Evolutionary conservation across 2,329 filamentous ascomycete genomes (phyloP), one percentile per base, ranked within the genome.

Genomic region (Pseudogymnoascus sp.): DNA sequence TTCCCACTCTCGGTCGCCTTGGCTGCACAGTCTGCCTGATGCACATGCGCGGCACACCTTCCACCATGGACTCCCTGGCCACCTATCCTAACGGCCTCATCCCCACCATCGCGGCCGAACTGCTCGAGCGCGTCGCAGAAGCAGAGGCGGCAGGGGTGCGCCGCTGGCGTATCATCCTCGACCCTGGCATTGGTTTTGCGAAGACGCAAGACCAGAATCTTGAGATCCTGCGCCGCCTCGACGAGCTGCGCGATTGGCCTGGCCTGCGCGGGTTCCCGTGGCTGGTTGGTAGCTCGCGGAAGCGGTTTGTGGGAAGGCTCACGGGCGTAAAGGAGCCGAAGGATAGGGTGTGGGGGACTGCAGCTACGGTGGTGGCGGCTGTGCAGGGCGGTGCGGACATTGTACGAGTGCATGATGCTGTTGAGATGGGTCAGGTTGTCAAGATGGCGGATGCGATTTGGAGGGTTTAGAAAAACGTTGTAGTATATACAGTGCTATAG

Each of bases 401-500:
- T 62, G 87, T 97, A 50, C 81, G 94, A 59, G 91, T 99, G 41
- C 94, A 99, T 75, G 93, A 97, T 76, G 89, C 92, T 12, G 75
- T 78, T 61, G 89, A 94, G 77, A 97, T 97, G 93, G 79, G 76
- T 39, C 82, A 91, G 74, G 91, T 96, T 33, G 85, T 85, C 1
- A 88, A 82, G 71, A 93, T 97, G 86, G 85, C 90, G 7, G 93
- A 97, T 80, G 92, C 91, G n/a, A 91, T 97, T 60, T 96, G 90
- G 83, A 80, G 90, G 43, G 64, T 62, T 5, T 61, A 38, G 15
- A 20, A 33, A 53, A 33, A 53, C 15, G 30, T 53, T 53, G 47
- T 53, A 53, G 47, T 53, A 35, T 53, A 35, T 53, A 20, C 25
- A 30, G 43, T 33, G n/a, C 47, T 53, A 53, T 53, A 33, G 28